phyloP scores from a whole-genome alignment of 805 yeast genomes.

The Spathaspora sp. region DNA sequence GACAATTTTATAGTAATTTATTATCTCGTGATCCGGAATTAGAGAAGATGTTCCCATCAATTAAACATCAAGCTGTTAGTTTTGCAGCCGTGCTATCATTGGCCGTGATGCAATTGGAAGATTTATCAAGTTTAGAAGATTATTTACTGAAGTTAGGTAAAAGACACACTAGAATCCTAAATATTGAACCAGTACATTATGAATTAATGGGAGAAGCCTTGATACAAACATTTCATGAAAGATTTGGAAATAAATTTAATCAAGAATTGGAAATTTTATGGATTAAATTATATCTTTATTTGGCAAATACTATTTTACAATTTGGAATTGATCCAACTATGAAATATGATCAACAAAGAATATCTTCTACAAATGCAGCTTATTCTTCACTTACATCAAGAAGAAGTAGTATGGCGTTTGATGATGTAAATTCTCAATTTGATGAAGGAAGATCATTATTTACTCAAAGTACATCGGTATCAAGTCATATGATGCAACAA shows the following conservation, averaged over 20 bases:
- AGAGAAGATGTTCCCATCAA: conserved; percentile 66
- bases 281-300: conserved; percentile 65
- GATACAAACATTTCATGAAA: conserved; percentile 61
- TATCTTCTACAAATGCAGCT: neutral
- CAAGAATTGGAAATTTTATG: conserved; percentile 64
- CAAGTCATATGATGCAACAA: neutral
- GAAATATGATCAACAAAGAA: neutral
- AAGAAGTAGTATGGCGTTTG: neutral
- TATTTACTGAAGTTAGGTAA: conserved; percentile 64
- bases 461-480: neutral
- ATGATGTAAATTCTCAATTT: neutral
- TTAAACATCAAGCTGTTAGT: conserved; percentile 74
- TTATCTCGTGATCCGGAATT: conserved; percentile 57
- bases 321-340: conserved; percentile 51
- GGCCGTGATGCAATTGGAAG: conserved; percentile 63
- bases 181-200: conserved; percentile 65
- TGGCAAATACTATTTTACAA: conserved; percentile 65
- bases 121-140: conserved; percentile 53
- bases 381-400: neutral
- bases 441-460: conserved; percentile 1
- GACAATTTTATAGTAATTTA: conserved; percentile 71
- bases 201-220: conserved; percentile 73
- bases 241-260: conserved; percentile 52
- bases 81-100: conserved; percentile 75
- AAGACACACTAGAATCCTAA: conserved; percentile 70